Conservation (phyloP, 2,329 filamentous ascomycete genomes). For the Xylariaceae sp. region DNA sequence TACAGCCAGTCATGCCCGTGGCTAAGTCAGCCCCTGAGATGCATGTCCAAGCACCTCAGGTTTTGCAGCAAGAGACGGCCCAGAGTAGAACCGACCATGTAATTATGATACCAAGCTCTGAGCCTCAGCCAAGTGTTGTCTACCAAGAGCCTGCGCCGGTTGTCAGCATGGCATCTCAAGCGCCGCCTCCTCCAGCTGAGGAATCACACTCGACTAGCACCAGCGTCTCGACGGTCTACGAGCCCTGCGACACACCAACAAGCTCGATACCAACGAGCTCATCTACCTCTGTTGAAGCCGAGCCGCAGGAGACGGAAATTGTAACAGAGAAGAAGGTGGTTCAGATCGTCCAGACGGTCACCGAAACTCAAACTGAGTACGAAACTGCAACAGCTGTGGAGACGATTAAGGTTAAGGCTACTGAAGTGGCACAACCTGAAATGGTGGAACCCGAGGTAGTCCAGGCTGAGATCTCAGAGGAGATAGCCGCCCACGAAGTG, state of each 20-base stretch:
- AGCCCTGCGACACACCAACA: constrained; percentile 16
- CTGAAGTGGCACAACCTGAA: constrained; percentile 1
- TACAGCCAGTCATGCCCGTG: constrained; percentile 26
- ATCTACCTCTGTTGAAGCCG: background rate
- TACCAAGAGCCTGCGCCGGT: background rate
- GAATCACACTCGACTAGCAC: background rate
- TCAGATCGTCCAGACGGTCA: constrained; percentile 21
- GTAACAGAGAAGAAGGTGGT: constrained; percentile 18
- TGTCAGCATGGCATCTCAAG: background rate
- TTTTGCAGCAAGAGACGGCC: constrained; percentile 6
- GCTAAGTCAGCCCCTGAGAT: constrained; percentile 22
- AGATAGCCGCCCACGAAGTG: background rate
- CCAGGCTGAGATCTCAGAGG: background rate
- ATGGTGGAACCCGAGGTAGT: background rate
- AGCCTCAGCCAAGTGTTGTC: background rate
- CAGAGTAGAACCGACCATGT: constrained; percentile 7
- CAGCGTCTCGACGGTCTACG: constrained; percentile 19
- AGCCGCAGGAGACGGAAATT: constrained; percentile 14
- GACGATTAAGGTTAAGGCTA: constrained; percentile 22
- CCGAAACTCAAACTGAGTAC: constrained; percentile 27
- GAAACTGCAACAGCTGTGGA: constrained; percentile 29
- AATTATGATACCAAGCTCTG: background rate
- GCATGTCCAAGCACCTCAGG: constrained; percentile 16
- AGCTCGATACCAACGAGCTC: constrained; percentile 1
- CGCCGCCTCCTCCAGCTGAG: background rate